Percentiles rank a stretch among this genome's conserved stretches.
Conservation (phyloP, 352 stramenopile species). For the Sclerospora graminicola region DNA sequence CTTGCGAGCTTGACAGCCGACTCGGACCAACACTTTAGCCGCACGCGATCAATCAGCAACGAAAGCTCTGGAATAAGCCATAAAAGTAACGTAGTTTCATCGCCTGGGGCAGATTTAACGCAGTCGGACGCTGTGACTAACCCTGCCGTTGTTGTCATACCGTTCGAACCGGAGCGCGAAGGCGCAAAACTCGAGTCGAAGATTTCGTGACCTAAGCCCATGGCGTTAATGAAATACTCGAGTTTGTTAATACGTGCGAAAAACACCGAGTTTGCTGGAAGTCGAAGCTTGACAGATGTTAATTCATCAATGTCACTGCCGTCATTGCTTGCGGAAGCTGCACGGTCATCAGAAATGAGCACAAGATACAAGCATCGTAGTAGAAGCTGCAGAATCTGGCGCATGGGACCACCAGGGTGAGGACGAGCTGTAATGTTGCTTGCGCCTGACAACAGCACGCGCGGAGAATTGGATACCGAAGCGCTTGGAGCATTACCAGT, state of each 20-base stretch:
- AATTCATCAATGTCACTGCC: slow-evolving; percentile 19
- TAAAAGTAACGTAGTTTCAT: slow-evolving; percentile 66
- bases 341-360: slow-evolving; percentile 40
- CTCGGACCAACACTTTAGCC: slow-evolving; percentile 58
- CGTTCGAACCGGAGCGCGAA: slow-evolving; percentile 31
- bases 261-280: slow-evolving; percentile 54
- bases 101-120: slow-evolving; percentile 50
- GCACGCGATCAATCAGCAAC: slow-evolving; percentile 50
- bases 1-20: slow-evolving; percentile 57
- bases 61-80: slow-evolving; percentile 73
- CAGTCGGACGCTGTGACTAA: slow-evolving; percentile 47
- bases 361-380: slow-evolving; percentile 67
- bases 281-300: slow-evolving; percentile 22
- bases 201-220: slow-evolving; percentile 60
- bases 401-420: slow-evolving; percentile 72
- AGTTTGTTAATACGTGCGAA: slow-evolving; percentile 72
- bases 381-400: slow-evolving; percentile 68
- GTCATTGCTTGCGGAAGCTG: slow-evolving; percentile 11
- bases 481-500: slow-evolving; percentile 10
- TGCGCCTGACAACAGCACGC: slow-evolving; percentile 11
- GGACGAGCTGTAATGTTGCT: slow-evolving; percentile 48
- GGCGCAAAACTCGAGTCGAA: slow-evolving; percentile 69
- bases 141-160: slow-evolving; percentile 24
- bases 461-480: slow-evolving; percentile 7
- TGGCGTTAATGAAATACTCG: slow-evolving; percentile 77